Conservation (phyloP, 2,329 filamentous ascomycete genomes). For the Ploettnerulaceae sp. region DNA sequence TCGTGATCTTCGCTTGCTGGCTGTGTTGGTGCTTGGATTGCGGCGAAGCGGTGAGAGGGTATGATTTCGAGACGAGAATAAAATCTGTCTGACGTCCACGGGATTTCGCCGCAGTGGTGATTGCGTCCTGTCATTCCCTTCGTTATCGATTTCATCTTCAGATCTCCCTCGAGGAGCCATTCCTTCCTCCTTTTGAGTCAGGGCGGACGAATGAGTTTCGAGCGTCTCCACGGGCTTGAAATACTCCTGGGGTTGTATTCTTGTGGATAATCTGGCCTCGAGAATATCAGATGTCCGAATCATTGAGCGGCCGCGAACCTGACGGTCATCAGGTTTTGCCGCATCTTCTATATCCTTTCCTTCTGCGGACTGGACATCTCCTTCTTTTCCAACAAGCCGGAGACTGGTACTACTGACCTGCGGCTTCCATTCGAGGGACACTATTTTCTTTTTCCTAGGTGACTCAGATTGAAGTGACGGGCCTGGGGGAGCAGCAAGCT, state of each 20-base stretch:
- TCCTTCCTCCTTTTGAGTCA: background rate
- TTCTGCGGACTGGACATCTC: background rate
- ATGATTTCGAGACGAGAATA: background rate
- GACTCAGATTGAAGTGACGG: no score
- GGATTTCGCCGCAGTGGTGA: slow-evolving; percentile 17
- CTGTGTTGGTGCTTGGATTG: slow-evolving; percentile 4
- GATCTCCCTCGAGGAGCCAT: background rate
- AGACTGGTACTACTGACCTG: no score
- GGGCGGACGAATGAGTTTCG: background rate
- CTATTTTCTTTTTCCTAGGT: no score
- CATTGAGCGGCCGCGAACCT: slow-evolving; percentile 18
- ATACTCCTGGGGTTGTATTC: background rate
- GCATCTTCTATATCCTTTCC: background rate
- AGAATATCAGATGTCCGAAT: slow-evolving; percentile 23
- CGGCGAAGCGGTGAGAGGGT: slow-evolving; percentile 15
- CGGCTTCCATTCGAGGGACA: no score
- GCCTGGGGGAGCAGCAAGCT: no score
- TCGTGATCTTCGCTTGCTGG: slow-evolving; percentile 2
- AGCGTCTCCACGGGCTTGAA: background rate
- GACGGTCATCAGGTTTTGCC: background rate
- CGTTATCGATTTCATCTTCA: background rate
- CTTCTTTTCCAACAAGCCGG: no score
- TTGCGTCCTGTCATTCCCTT: slow-evolving; percentile 5
- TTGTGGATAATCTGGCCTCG: slow-evolving; percentile 14
- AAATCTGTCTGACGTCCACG: background rate